A percentile compares a stretch with the other conserved stretches of the same genome.
Conservation (phyloP, 441 rosid species). For the Gossypium armourianum region DNA sequence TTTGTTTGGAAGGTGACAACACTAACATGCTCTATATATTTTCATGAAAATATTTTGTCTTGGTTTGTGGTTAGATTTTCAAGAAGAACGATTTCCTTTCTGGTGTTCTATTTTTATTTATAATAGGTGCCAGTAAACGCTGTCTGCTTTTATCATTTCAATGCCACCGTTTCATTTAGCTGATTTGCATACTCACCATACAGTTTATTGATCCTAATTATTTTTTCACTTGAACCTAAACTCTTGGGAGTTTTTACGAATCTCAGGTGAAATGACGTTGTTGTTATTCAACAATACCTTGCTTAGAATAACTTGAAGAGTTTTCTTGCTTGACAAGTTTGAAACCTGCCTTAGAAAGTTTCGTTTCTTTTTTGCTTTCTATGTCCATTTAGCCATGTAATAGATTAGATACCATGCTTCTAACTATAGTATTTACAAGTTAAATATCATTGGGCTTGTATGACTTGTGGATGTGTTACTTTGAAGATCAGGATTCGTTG, state of each 20-base stretch:
- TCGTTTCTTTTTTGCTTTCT: background rate
- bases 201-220: background rate
- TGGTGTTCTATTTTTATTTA: background rate
- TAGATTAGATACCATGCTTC: background rate
- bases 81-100: background rate
- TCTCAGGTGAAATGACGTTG: background rate
- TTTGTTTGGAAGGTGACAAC: conserved; percentile 77
- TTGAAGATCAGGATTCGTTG: background rate
- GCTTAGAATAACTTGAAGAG: conserved; percentile 3
- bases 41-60: background rate
- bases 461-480: background rate
- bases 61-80: background rate
- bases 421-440: background rate
- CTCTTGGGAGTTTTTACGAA: conserved; percentile 6
- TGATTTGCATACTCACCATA: background rate
- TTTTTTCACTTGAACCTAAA: background rate
- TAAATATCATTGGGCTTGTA: background rate
- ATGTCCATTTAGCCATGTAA: background rate
- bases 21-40: background rate
- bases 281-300: background rate
- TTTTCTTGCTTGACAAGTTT: background rate
- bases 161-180: background rate
- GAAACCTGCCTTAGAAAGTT: background rate
- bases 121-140: background rate
- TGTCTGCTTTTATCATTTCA: background rate